These are phyloP conservation scores for Pelagophyceae sp. DNA, from an alignment of 352 stramenopile genomes.

Conservation along the genomic window DNA sequence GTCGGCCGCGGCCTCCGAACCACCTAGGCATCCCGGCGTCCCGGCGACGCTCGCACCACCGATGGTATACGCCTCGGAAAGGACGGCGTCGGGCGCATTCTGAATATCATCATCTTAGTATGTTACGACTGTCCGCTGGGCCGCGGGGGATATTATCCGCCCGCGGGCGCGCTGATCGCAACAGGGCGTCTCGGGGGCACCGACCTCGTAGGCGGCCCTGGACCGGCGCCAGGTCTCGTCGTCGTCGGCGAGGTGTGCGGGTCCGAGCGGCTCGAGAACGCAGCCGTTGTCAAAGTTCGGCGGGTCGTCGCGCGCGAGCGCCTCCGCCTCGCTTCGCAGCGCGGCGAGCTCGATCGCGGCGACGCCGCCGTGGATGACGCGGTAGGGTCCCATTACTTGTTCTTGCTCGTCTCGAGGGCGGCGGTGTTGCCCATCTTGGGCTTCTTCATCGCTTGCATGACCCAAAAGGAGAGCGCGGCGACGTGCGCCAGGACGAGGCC, in stretches of 20 bases:
- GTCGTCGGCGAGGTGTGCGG: not conserved
- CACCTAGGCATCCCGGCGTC: no score
- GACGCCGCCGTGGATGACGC: not conserved
- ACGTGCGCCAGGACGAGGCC: not conserved
- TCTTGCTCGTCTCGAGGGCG: not conserved
- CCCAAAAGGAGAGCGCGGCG: not conserved
- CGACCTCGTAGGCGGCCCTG: not conserved
- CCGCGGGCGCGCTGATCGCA: no score
- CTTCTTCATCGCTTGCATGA: conserved; percentile 2
- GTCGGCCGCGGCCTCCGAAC: not conserved
- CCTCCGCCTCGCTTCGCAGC: conserved; percentile 3
- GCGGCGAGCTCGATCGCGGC: not conserved
- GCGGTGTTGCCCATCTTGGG: not conserved
- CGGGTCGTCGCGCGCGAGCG: not conserved
- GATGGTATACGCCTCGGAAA: no score
- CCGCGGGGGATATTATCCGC: no score
- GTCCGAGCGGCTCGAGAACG: not conserved
- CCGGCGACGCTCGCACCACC: no score
- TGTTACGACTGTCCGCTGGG: no score
- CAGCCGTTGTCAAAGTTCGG: conserved; percentile 9
- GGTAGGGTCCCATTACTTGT: not conserved
- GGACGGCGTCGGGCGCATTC: no score
- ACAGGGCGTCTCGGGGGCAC: not conserved
- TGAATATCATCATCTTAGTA: no score
- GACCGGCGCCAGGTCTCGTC: not conserved